Base-by-base conservation (phyloP, 179 eudicot genomes). In the Silene noctiflora region DNA sequence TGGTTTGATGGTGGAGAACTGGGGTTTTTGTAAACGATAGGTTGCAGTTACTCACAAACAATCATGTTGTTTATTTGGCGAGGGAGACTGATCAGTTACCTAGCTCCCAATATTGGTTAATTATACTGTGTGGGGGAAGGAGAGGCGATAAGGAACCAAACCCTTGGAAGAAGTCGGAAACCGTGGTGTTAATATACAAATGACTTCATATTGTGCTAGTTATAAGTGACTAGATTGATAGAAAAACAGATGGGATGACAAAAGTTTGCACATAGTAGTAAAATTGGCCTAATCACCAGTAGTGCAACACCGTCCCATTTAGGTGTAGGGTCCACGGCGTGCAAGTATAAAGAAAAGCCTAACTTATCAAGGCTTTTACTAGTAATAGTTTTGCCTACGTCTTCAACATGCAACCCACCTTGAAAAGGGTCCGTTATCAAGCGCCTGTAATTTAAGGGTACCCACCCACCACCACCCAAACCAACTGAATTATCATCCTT, bases 241-340 rank as follows among this genome's bases (percentile, higher is more conserved):
- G 4, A 8, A 19, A 10, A 27, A 14, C 31, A 66, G 31, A 31
- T 44, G 13, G 65, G 48, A 10, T 72, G 20, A 55, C 25, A 72
- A 71, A 17, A 2, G 29, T 33, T 25, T 64, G 39, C 39, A 64
- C 61, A 29, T 25, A 53, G 46, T 55, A n/a, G 75, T 76, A 27
- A 42, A 25, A 12, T 60, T n/a, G 27, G 10, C 60, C 39, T 17
- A 71, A 39, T 71, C 39, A 63, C 17, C 24, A 56, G 60, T 62
- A 75, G 76, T 78, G 13, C 51, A 55, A 48, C 82, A 78, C 84
- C 84, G 84, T 78, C 84, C 84, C 79, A 82, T 71, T 9, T 75
- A 70, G 61, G 72, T 13, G 29, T 53, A 56, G 79, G 81, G 73
- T 74, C 79, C 76, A 74, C 76, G 48, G 84, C 79, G 81, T 82